Evolutionary conservation across 352 stramenopile genomes (phyloP).

Genomic region (Pseudoperonospora humuli): DNA sequence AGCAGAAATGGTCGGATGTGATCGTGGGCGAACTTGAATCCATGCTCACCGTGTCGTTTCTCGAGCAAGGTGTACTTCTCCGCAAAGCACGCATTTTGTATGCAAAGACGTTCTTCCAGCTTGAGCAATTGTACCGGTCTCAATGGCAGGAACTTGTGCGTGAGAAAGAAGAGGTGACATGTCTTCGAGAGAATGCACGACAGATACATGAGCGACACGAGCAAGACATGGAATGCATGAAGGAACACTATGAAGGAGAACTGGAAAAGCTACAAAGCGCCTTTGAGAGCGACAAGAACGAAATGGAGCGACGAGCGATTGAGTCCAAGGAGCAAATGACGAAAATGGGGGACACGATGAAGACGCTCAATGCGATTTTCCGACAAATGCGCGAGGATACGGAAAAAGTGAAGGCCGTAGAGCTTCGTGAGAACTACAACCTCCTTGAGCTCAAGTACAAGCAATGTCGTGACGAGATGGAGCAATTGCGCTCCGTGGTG

Average conservation of each 20-base stretch:
- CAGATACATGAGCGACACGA: no score
- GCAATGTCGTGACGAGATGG: conserved; percentile 43
- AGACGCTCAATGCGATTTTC: conserved; percentile 90
- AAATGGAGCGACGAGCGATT: conserved; percentile 61
- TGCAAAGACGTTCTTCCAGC: no score
- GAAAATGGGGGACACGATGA: conserved; percentile 90
- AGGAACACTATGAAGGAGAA: conserved; percentile 42
- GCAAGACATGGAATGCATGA: conserved; percentile 34
- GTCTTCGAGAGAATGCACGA: no score
- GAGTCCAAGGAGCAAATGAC: conserved; percentile 77
- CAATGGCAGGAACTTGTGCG: no score
- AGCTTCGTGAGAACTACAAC: conserved; percentile 73
- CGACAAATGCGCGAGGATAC: conserved; percentile 89
- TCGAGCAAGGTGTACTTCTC: no score
- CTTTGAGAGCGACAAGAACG: conserved; percentile 45
- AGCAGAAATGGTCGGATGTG: no score
- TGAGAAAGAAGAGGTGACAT: no score
- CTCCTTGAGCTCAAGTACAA: conserved; percentile 73
- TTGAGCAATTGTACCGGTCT: no score
- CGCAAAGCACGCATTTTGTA: no score
- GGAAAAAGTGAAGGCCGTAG: conserved; percentile 82
- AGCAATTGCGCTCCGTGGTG: conserved; percentile 47
- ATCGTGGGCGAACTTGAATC: no score
- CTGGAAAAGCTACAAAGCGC: conserved; percentile 33
- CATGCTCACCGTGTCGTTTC: no score